Evolutionary conservation across 1,284 basidiomycete genomes (phyloP).

Genomic region (Pseudozyma flocculosa): DNA sequence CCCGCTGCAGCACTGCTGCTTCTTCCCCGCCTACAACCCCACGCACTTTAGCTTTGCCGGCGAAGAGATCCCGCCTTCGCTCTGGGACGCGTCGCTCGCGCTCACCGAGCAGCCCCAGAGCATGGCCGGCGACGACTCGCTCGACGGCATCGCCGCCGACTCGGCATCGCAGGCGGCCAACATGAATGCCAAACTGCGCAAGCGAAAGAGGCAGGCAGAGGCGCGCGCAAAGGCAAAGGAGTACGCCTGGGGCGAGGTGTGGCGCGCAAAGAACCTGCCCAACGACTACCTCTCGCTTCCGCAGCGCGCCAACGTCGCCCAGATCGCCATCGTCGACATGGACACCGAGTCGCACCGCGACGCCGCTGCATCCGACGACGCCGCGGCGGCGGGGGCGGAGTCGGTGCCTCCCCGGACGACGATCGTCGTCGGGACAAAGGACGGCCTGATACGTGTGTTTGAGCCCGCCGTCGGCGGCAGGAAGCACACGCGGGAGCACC

Average conservation of each 20-base stretch:
- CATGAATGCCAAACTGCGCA: slow-evolving; percentile 33
- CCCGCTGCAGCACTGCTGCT: slow-evolving; percentile 37
- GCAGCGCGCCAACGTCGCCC: slow-evolving; percentile 35
- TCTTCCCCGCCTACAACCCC: slow-evolving; percentile 32
- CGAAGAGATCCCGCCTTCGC: slow-evolving; percentile 43
- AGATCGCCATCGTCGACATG: slow-evolving; percentile 20
- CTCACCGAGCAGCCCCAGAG: slow-evolving; percentile 18
- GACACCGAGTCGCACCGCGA: not conserved
- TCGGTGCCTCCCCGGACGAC: slow-evolving; percentile 2
- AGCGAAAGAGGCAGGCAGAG: slow-evolving; percentile 42
- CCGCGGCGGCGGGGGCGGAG: not conserved
- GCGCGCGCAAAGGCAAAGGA: slow-evolving; percentile 37
- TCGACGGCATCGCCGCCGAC: slow-evolving; percentile 11
- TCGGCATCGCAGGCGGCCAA: slow-evolving; percentile 9
- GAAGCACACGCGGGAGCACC: slow-evolving; percentile 21
- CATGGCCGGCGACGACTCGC: slow-evolving; percentile 13
- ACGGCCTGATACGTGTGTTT: slow-evolving; percentile 34
- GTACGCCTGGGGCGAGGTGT: slow-evolving; percentile 42
- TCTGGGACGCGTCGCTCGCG: slow-evolving; percentile 34
- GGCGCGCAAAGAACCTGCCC: slow-evolving; percentile 48
- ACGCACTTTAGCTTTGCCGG: slow-evolving; percentile 45
- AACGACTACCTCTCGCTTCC: slow-evolving; percentile 44
- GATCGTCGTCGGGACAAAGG: slow-evolving; percentile 37
- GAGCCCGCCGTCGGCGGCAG: slow-evolving; percentile 12
- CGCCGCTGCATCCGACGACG: not conserved